These are phyloP conservation scores for Cryptosporidium parvum DNA, from an alignment of 169 alveolate genomes.

Conservation along the genomic window DNA sequence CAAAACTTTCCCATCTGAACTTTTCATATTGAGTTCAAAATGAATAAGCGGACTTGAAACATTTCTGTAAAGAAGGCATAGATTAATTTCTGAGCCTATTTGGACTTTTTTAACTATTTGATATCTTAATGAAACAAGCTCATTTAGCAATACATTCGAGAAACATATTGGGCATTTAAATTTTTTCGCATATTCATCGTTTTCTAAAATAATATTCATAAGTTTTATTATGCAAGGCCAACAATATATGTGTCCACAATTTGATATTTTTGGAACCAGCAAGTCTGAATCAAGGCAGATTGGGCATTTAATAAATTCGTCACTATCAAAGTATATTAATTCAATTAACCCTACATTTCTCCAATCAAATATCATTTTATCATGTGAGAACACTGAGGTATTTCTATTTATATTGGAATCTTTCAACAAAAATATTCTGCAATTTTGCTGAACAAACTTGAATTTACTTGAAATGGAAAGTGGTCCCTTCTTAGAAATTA, in stretches of 20 bases:
- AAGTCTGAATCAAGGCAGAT: constrained; percentile 64
- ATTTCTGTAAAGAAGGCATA: constrained; percentile 52
- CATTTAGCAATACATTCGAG: constrained; percentile 31
- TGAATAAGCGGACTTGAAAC: constrained; percentile 22
- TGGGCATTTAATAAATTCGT: constrained; percentile 63
- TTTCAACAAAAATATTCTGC: constrained; percentile 35
- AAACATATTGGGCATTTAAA: constrained; percentile 68
- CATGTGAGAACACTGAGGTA: neutral
- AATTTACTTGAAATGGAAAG: neutral
- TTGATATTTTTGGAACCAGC: constrained; percentile 55
- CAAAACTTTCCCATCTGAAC: neutral
- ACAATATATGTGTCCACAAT: constrained; percentile 72
- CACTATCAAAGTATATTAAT: constrained; percentile 46
- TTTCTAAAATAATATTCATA: constrained; percentile 21
- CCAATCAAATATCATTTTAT: constrained; percentile 36
- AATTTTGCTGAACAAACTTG: constrained; percentile 44
- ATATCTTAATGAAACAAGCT: constrained; percentile 63
- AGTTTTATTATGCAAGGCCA: constrained; percentile 71
- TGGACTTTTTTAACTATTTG: constrained; percentile 16
- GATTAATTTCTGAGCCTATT: constrained; percentile 25
- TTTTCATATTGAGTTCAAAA: neutral
- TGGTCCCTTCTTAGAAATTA: neutral
- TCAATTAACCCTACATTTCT: constrained; percentile 43
- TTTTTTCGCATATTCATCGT: neutral
- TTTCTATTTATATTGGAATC: neutral